phyloP scores from a whole-genome alignment of 1,284 basidiomycete species.

The Inonotus obliquus region DNA sequence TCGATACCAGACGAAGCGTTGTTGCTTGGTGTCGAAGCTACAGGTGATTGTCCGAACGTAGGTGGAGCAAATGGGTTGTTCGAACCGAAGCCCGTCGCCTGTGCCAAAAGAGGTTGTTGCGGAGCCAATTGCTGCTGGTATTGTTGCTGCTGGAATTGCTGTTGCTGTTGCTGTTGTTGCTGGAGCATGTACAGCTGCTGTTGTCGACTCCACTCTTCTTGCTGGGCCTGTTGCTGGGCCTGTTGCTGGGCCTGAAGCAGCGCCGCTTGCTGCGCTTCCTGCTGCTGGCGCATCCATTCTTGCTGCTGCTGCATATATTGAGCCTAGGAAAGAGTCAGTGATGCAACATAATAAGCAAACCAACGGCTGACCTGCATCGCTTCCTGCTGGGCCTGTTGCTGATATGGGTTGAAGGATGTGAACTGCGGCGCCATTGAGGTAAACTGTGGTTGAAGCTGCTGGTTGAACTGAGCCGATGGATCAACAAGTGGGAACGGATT shows the following conservation, averaged over 20 bases:
- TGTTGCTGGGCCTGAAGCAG: constrained; percentile 44
- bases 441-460: constrained; percentile 54
- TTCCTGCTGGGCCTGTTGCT: constrained; percentile 90
- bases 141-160: constrained; percentile 41
- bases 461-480: constrained; percentile 56
- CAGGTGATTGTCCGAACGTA: constrained; percentile 33
- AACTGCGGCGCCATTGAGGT: constrained; percentile 66
- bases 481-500: constrained; percentile 71
- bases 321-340: constrained; percentile 34
- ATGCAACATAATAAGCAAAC: constrained; percentile 6
- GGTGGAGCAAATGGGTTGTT: constrained; percentile 89
- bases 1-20: constrained; percentile 13
- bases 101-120: constrained; percentile 48
- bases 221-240: constrained; percentile 34
- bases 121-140: constrained; percentile 24
- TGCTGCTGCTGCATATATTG: constrained; percentile 75
- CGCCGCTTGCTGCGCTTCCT: constrained; percentile 39
- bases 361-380: constrained; percentile 52
- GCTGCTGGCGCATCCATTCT: constrained; percentile 55
- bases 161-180: constrained; percentile 44
- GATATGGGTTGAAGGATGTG: constrained; percentile 94
- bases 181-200: constrained; percentile 47
- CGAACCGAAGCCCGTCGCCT: constrained; percentile 75
- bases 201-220: constrained; percentile 33
- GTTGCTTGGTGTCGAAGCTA: constrained; percentile 28